phyloP scores from a whole-genome alignment of 805 yeast species.

The Maudiozyma barnettii region DNA sequence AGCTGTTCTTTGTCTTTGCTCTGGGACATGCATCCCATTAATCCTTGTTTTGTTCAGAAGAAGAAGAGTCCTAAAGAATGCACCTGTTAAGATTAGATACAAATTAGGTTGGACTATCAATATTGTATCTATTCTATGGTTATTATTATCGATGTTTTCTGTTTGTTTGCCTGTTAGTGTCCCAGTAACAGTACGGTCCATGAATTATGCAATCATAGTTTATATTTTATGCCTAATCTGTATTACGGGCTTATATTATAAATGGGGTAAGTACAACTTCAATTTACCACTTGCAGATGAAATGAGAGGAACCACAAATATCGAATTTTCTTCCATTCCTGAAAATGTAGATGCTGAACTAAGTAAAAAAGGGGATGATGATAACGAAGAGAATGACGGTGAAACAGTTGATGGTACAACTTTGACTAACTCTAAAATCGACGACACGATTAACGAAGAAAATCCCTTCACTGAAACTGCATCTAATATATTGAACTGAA shows the following conservation, averaged over 20 bases:
- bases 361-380: background rate
- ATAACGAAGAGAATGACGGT: background rate
- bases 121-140: constrained; percentile 49
- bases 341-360: background rate
- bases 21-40: constrained; percentile 72
- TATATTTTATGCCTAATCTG: constrained; percentile 39
- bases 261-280: constrained; percentile 56
- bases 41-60: constrained; percentile 50
- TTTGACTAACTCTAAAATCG: background rate
- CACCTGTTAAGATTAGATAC: constrained; percentile 52
- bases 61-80: constrained; percentile 53
- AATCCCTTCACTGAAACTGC: constrained; percentile 1
- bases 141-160: constrained; percentile 45
- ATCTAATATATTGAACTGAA: background rate
- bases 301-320: background rate
- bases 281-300: constrained; percentile 46
- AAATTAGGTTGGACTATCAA: constrained; percentile 59
- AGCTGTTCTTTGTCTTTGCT: constrained; percentile 62
- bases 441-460: background rate
- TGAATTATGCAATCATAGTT: constrained; percentile 54
- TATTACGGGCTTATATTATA: constrained; percentile 41
- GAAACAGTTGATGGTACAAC: background rate
- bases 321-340: background rate
- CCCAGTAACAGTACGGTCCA: constrained; percentile 35
- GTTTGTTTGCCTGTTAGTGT: constrained; percentile 66